Evolutionary conservation across 148 eudicot genomes (phyloP), one percentile per base, ranked within the genome.

Genomic region (Cornus suecica): DNA sequence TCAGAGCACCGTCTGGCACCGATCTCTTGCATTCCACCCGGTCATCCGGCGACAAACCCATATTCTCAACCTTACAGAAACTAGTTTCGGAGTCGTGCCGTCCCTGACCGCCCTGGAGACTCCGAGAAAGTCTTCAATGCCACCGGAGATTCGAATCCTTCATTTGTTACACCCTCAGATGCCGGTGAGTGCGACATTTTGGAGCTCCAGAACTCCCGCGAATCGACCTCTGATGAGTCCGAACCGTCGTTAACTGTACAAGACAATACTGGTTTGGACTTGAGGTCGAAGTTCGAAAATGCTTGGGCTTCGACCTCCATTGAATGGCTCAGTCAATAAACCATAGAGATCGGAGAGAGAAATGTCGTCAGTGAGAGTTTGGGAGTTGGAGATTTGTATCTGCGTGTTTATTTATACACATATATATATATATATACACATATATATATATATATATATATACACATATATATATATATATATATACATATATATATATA

Each of bases 301-400:
- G 69, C 30, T 15, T 60, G 79, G 61, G 87, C 71, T 65, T 84
- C 77, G 62, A 86, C 82, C 82, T 79, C 82, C 85, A 82, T 82
- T 80, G 42, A n/a, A 52, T n/a, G 15, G 22, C 42, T 8, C 9
- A 60, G 27, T 27, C 30, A 62, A 31, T 29, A 58, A 58, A 72
- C 10, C 62, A 24, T 58, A 58, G 62, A 58, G n/a, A n/a, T n/a
- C n/a, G n/a, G n/a, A n/a, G n/a, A n/a, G n/a, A n/a, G n/a, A n/a
- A n/a, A n/a, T n/a, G n/a, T n/a, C n/a, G n/a, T n/a, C n/a, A n/a
- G n/a, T n/a, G n/a, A n/a, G n/a, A n/a, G n/a, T n/a, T n/a, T n/a
- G n/a, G n/a, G n/a, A n/a, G n/a, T n/a, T n/a, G n/a, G n/a, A n/a
- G n/a, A n/a, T n/a, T n/a, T n/a, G n/a, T n/a, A n/a, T 9, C 45